A percentile compares a stretch with the other conserved stretches of the same genome.
These are phyloP conservation scores for Sophora flavescens DNA, from an alignment of 306 rosid genomes.

Conservation along the genomic window DNA sequence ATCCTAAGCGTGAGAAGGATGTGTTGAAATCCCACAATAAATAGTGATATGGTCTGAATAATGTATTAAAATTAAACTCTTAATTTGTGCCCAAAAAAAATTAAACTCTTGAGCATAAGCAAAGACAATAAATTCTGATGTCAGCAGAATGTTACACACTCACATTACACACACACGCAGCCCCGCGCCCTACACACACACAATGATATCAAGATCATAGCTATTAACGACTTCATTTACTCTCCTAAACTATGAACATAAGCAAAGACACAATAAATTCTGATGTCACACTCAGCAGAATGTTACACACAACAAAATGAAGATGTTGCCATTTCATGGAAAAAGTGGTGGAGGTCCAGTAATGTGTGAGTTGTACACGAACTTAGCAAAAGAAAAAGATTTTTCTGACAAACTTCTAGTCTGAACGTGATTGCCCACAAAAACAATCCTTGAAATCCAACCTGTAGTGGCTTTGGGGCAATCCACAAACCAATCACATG, in stretches of 20 bases:
- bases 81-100: no score
- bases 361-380: constrained; percentile 51
- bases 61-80: no score
- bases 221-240: constrained; percentile 29
- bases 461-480: constrained; percentile 37
- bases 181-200: background rate
- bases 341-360: constrained; percentile 45
- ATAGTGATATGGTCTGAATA: no score
- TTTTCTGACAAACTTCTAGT: constrained; percentile 41
- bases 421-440: constrained; percentile 41
- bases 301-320: constrained; percentile 49
- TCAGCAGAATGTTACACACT: constrained; percentile 49
- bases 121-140: constrained; percentile 4
- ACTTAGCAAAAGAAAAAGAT: constrained; percentile 42
- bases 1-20: no score
- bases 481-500: constrained; percentile 64
- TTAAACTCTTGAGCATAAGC: background rate
- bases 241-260: constrained; percentile 34
- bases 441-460: constrained; percentile 45
- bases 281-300: constrained; percentile 38
- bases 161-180: constrained; percentile 13
- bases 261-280: constrained; percentile 9
- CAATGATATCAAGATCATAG: constrained; percentile 26
- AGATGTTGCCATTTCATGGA: constrained; percentile 45
- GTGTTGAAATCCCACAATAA: no score